Base-by-base conservation (phyloP, 2,329 filamentous ascomycete species). In the Cyphellophora europaea region DNA sequence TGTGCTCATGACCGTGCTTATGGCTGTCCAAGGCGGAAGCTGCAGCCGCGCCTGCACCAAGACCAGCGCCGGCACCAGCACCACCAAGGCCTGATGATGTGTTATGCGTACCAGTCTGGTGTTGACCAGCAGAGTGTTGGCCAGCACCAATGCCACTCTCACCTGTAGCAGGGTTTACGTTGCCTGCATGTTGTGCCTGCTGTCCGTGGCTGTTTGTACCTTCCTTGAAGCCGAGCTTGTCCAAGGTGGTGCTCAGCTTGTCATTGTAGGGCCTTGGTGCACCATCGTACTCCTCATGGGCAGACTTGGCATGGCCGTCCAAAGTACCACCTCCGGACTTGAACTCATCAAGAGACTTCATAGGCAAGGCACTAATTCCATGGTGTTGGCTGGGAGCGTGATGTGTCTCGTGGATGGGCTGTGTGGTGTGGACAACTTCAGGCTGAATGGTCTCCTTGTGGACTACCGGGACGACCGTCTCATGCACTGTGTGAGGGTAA, bases 381-480 rank as follows among this genome's bases (percentile, higher is more conserved):
- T 86, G 81, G 52, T 82, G 74, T 40, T 80, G 69, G 2, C 79
- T 66, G 11, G 71, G 65, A 14, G 30, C 10, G 17, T 31, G 19
- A 18, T 34, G 38, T 37, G 17, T 70, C 59, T 86, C 81, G 45
- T 85, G 80, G 27, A 86, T 69, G 0, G 80, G 81, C 0, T 81
- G 66, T 1, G 77, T 83, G 15, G 76, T 84, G 62, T 86, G 82
- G 1, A 83, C 66, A 3, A 85, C 70, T 19, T 45, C 40, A 5
- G 42, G 42, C 44, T 81, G 72, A 17, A 84, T 63, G 1, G 71
- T 74, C 45, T 84, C 76, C 53, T 82, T 82, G 33, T 85, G 66
- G 21, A 86, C 64, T 1, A 85, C 69, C 0, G 80, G 80, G 53
- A 85, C 78, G 31, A 85, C 71, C 18, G 72, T 76, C 55, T 83